Base-by-base conservation (phyloP, 352 stramenopile genomes). In the Elongisporangium undulatum region DNA sequence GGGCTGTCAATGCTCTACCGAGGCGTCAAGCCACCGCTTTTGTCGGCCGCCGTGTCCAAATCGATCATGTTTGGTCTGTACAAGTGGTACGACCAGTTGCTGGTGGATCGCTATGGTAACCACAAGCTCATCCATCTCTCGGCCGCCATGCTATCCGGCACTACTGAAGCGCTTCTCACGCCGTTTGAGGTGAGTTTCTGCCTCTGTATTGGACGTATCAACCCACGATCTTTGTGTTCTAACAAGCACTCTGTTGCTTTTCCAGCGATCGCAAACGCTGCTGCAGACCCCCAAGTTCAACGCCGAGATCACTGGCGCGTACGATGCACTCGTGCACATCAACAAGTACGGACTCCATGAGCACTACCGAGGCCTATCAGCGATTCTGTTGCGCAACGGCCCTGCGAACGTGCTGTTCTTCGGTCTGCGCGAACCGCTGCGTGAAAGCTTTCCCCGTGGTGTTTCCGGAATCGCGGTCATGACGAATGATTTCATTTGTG, bases 41-140 rank as follows among this genome's bases (percentile, higher is more conserved):
- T 95, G 45, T 87, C 95, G 63, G 87, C 86, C 8, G 86, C 84
- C 41, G 80, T 95, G 45, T 93, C 86, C 53, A 96, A 94, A 62
- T 92, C 85, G 48, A 77, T 95, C 52, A 96, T 96, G 88, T 96
- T 96, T 66, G 88, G 88, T 7, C 70, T 95, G 0, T 96, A 94
- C 64, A 94, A 95, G 63, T 91, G 81, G 64, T 96, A 95, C 64
- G 68, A 91, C 58, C 73, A 89, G 51, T 41, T 77, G 34, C 58
- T 96, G 16, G 61, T 66, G 0, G 61, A 68, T 13, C 68, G 64
- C 19, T 81, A 87, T 45, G 83, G 82, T 3, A 59, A 77, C 9
- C 66, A 66, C 17, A 65, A 23, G 45, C 68, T 71, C 21, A 59
- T 90, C 23, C 81, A 85, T 51, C 61, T 87, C 12, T 51, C 87